phyloP scores from a whole-genome alignment of 805 yeast species.

The Cyberlindnera japonica region DNA sequence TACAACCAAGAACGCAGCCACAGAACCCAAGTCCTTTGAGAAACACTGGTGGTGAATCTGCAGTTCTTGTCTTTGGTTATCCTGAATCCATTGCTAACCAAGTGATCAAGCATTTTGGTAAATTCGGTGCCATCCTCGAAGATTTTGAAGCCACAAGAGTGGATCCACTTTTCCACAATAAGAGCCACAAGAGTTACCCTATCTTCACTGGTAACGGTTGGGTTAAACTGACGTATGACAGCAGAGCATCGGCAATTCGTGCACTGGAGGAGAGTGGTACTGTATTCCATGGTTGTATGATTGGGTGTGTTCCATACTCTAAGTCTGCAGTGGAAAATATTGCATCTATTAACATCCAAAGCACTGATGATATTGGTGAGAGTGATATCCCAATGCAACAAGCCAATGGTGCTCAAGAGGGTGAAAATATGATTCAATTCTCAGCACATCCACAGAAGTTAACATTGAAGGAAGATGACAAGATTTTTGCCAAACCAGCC shows the following conservation, averaged over 20 bases:
- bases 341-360: slow-evolving; percentile 39
- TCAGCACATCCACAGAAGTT: slow-evolving; percentile 25
- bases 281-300: slow-evolving; percentile 57
- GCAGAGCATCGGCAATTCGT: slow-evolving; percentile 68
- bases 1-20: slow-evolving; percentile 1
- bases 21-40: slow-evolving; percentile 2
- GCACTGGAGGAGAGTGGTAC: slow-evolving; percentile 84
- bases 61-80: slow-evolving; percentile 85
- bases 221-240: slow-evolving; percentile 85
- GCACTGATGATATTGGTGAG: slow-evolving; percentile 48
- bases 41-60: slow-evolving; percentile 40
- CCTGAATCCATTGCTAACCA: slow-evolving; percentile 69
- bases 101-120: slow-evolving; percentile 68
- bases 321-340: slow-evolving; percentile 59
- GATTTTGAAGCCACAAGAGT: slow-evolving; percentile 50
- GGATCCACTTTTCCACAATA: slow-evolving; percentile 23
- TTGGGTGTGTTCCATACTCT: slow-evolving; percentile 70
- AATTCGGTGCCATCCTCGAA: slow-evolving; percentile 77
- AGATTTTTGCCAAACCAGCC: slow-evolving; percentile 32
- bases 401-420: slow-evolving; percentile 8
- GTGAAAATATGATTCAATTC: slow-evolving; percentile 16
- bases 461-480: slow-evolving; percentile 40
- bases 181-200: slow-evolving; percentile 45
- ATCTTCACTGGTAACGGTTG: slow-evolving; percentile 83
- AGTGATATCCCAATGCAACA: slow-evolving; percentile 18